These are phyloP conservation scores for Candida jianshihensis DNA, from an alignment of 805 yeast species.

Conservation along the genomic window DNA sequence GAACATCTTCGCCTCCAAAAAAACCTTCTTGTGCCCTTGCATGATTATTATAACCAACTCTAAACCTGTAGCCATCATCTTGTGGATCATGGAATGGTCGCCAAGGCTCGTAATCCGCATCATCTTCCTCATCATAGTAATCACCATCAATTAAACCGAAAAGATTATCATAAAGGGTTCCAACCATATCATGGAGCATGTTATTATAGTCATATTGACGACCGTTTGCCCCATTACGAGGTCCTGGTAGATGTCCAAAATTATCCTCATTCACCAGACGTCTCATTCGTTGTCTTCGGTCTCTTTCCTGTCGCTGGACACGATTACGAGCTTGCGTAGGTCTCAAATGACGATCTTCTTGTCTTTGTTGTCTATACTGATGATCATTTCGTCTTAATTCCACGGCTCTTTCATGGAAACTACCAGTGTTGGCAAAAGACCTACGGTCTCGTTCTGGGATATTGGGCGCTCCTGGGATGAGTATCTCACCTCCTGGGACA, in stretches of 20 bases:
- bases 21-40: too few relatives aligned
- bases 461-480: background rate
- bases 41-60: too few relatives aligned
- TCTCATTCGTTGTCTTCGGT: too few relatives aligned
- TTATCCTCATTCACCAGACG: background rate
- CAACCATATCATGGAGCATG: too few relatives aligned
- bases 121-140: slow-evolving; percentile 6
- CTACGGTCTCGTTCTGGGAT: background rate
- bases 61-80: too few relatives aligned
- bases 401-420: background rate
- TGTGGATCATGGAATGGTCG: too few relatives aligned
- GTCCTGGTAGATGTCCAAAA: too few relatives aligned
- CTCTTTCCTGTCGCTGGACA: slow-evolving; percentile 1
- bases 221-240: too few relatives aligned
- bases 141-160: background rate
- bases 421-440: slow-evolving; percentile 3
- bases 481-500: slow-evolving; percentile 6
- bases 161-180: background rate
- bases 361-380: background rate
- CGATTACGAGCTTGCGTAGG: background rate
- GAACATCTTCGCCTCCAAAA: slow-evolving; percentile 6
- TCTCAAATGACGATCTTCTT: background rate
- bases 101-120: slow-evolving; percentile 9
- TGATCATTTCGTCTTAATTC: too few relatives aligned
- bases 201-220: too few relatives aligned